A percentile compares a stretch with the other conserved stretches of the same genome.
Conservation (phyloP, 352 stramenopile genomes). For the Globisporangium alternatum region DNA sequence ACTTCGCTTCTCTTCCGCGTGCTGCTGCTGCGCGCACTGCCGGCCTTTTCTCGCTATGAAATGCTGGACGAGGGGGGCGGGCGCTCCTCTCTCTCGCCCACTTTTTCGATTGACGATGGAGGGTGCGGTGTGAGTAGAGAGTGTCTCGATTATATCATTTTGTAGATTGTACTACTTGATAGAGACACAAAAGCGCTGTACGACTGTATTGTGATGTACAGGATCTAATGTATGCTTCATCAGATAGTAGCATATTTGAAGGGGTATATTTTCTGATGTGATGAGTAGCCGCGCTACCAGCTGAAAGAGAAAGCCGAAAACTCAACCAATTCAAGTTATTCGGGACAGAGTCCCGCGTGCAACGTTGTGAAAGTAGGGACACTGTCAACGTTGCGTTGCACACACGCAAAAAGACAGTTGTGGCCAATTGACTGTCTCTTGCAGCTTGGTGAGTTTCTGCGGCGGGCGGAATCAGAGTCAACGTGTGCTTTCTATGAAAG, state of each 20-base stretch:
- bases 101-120: slow-evolving; percentile 9
- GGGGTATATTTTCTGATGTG: neutral
- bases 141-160: neutral
- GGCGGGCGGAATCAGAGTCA: neutral
- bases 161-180: too few species aligned
- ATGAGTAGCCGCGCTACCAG: neutral
- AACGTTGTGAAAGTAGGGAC: neutral
- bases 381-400: neutral
- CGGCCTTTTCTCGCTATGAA: slow-evolving; percentile 16
- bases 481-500: neutral
- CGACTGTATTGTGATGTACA: too few species aligned
- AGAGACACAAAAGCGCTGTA: too few species aligned
- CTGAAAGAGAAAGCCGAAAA: slow-evolving; percentile 1
- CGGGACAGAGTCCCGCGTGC: neutral
- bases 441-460: neutral
- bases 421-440: slow-evolving; percentile 14
- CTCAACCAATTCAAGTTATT: neutral
- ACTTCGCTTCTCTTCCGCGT: slow-evolving; percentile 3
- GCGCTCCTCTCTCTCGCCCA: slow-evolving; percentile 1
- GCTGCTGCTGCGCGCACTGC: slow-evolving; percentile 8
- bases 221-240: too few species aligned
- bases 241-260: neutral
- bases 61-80: slow-evolving; percentile 4
- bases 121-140: neutral
- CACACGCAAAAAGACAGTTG: slow-evolving; percentile 4